A percentile compares a stretch with the other conserved stretches of the same genome.
phyloP scores from a whole-genome alignment of 768 basidiomycete species.

The Hygrocybe punicea region DNA sequence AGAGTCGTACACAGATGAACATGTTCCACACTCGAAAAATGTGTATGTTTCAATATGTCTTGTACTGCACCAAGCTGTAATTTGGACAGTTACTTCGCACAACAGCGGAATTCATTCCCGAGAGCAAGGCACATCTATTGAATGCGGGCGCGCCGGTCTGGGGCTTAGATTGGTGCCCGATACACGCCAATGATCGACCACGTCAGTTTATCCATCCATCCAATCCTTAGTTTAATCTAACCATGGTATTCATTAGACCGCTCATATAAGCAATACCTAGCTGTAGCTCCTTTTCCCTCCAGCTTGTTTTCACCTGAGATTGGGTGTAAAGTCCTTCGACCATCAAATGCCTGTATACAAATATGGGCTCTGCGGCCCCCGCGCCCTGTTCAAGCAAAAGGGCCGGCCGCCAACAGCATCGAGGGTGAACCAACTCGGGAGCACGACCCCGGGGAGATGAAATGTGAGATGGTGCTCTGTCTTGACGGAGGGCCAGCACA shows the following conservation, averaged over 20 bases:
- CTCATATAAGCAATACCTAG: slow-evolving; percentile 72
- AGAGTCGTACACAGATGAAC: slow-evolving; percentile 45
- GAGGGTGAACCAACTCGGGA: neutral
- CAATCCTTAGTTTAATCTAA: neutral
- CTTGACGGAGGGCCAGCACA: slow-evolving; percentile 75
- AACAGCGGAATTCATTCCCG: slow-evolving; percentile 57
- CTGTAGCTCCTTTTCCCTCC: slow-evolving; percentile 72
- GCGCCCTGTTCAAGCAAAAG: neutral
- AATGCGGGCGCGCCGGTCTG: slow-evolving; percentile 88
- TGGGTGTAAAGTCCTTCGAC: slow-evolving; percentile 54
- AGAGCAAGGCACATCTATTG: slow-evolving; percentile 66
- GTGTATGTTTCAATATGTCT: slow-evolving; percentile 40
- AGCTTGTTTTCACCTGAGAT: slow-evolving; percentile 61
- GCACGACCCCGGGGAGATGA: slow-evolving; percentile 47
- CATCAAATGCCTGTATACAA: slow-evolving; percentile 70
- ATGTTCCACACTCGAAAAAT: slow-evolving; percentile 58
- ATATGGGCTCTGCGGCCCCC: slow-evolving; percentile 58
- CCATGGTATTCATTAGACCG: slow-evolving; percentile 38
- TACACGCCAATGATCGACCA: slow-evolving; percentile 52
- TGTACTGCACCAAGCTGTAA: neutral
- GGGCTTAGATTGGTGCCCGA: slow-evolving; percentile 93
- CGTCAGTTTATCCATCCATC: slow-evolving; percentile 38
- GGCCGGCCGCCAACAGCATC: neutral
- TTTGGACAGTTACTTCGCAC: neutral
- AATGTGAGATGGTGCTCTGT: slow-evolving; percentile 83